Evolutionary conservation across 2,329 filamentous ascomycete genomes (phyloP).

Genomic region (Ceratocystis eucalypticola): DNA sequence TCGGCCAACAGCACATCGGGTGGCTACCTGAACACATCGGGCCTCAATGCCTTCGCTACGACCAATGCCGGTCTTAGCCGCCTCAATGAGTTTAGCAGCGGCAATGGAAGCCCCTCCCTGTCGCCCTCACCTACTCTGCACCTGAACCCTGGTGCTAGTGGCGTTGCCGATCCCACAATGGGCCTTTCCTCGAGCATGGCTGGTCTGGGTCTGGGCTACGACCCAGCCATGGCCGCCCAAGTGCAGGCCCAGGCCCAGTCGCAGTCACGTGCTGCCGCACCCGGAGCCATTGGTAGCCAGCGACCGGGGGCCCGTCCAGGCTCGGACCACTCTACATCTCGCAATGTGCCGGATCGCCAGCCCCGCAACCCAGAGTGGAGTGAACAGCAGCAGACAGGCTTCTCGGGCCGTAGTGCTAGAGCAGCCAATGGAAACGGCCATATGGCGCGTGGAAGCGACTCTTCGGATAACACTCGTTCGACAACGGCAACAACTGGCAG

Average conservation of each 20-base stretch:
- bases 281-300: conserved; percentile 53
- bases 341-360: conserved; percentile 45
- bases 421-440: conserved; percentile 40
- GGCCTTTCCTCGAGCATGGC: conserved; percentile 12
- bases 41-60: conserved; percentile 34
- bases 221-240: conserved; percentile 20
- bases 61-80: conserved; percentile 16
- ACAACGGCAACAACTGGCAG: conserved; percentile 27
- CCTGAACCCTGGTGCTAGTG: conserved; percentile 25
- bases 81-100: conserved; percentile 13
- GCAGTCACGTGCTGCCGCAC: conserved; percentile 32
- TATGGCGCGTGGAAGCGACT: conserved; percentile 45
- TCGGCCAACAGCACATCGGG: conserved; percentile 61
- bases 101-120: conserved; percentile 25
- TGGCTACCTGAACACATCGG: conserved; percentile 47
- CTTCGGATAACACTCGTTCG: conserved; percentile 32
- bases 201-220: conserved; percentile 13
- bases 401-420: conserved; percentile 37
- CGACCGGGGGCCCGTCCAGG: conserved; percentile 31
- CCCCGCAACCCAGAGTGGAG: conserved; percentile 50
- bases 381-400: conserved; percentile 37
- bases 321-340: conserved; percentile 25
- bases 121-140: conserved; percentile 17
- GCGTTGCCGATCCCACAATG: conserved; percentile 14
- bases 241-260: too few relatives aligned